Conservation (phyloP, 176 grass and related monocot species). For the Melocanna baccifera region DNA sequence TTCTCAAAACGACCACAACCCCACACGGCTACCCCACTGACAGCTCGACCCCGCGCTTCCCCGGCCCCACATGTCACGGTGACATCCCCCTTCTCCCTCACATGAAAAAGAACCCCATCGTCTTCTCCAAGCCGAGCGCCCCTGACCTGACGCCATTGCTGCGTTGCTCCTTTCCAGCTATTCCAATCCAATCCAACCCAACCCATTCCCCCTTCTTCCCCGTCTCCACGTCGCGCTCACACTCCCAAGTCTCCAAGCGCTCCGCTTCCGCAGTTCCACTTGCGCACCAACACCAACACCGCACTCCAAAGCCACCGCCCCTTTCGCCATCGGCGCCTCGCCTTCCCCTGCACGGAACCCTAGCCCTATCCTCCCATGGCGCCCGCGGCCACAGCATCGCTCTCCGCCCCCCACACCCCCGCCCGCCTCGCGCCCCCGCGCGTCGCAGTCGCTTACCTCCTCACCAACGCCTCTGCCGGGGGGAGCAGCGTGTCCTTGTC, state of each 20-base stretch:
- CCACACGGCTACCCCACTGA: neutral
- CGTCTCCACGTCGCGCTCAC: neutral
- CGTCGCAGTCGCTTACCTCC: neutral
- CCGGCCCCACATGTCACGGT: neutral
- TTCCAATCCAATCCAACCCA: slow-evolving; percentile 34
- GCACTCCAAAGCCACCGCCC: slow-evolving; percentile 41
- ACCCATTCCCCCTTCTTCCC: too few relatives aligned
- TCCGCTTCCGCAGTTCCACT: neutral
- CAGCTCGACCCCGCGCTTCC: accelerated
- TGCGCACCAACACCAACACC: neutral
- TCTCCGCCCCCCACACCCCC: neutral
- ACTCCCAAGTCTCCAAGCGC: neutral
- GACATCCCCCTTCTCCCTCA: neutral
- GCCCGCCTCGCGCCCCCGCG: slow-evolving; percentile 8
- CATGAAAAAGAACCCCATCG: neutral
- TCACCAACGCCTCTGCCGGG: neutral
- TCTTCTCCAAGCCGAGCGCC: slow-evolving; percentile 16
- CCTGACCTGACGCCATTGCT: slow-evolving; percentile 13
- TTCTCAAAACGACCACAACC: too few relatives aligned
- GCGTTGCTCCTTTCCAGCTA: neutral
- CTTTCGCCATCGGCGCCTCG: slow-evolving; percentile 15
- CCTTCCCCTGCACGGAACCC: slow-evolving; percentile 29
- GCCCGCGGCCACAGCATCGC: slow-evolving; percentile 27
- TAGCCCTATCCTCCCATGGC: slow-evolving; percentile 21
- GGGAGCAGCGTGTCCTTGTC: neutral